phyloP scores from a whole-genome alignment of 208 protist genomes.

The Acanthamoeba lenticulata region DNA sequence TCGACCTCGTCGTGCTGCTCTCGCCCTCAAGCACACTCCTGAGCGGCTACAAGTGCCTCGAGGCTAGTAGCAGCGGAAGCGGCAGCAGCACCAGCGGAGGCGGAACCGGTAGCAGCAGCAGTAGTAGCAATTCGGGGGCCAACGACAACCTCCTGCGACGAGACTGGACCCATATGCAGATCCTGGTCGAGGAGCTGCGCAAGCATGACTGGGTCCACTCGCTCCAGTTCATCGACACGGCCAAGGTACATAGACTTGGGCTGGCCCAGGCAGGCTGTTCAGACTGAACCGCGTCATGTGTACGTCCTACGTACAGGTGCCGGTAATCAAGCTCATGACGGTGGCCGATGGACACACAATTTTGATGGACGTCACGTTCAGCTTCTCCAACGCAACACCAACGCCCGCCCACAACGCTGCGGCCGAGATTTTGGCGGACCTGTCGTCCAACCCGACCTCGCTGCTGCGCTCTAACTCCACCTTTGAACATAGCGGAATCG shows the following conservation, averaged over 20 bases:
- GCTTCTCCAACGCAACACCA: not conserved
- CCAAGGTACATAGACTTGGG: not conserved
- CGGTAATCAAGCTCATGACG: conserved; percentile 29
- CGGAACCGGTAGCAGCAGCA: no score
- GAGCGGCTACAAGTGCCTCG: not conserved
- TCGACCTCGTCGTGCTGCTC: conserved; percentile 48
- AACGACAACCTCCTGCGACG: conserved; percentile 32
- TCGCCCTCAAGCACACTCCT: not conserved
- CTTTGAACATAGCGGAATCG: conserved; percentile 14
- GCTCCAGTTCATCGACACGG: conserved; percentile 56
- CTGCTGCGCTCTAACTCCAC: not conserved
- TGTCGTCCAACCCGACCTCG: not conserved
- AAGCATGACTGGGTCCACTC: conserved; percentile 59
- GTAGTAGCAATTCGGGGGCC: not conserved
- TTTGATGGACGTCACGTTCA: conserved; percentile 54
- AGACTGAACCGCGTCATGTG: not conserved
- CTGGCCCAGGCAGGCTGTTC: not conserved
- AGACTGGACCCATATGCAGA: conserved; percentile 57
- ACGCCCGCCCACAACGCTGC: not conserved
- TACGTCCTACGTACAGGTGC: not conserved
- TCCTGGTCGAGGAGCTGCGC: conserved; percentile 21
- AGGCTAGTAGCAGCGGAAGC: not conserved
- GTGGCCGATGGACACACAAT: not conserved
- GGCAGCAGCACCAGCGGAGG: not conserved
- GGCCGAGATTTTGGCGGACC: not conserved